Evolutionary conservation across 169 alveolate genomes (phyloP).

Genomic region (Plasmodium chabaudi): DNA sequence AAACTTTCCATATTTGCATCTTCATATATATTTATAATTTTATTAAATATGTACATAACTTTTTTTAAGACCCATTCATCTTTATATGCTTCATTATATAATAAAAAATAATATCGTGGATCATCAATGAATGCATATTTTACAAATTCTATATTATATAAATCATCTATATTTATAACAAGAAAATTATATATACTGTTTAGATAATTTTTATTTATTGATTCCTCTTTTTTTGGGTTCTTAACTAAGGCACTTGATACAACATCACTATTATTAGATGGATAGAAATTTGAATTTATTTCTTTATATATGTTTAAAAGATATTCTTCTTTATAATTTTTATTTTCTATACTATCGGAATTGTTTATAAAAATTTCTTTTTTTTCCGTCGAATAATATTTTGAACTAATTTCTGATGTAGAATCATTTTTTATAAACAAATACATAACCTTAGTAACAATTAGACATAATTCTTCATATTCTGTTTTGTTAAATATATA

Average conservation of each 20-base stretch:
- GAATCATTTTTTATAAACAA: neutral
- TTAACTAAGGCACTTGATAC: neutral
- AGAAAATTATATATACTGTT: constrained; percentile 28
- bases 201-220: neutral
- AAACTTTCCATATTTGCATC: no score
- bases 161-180: constrained; percentile 40
- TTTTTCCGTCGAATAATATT: neutral
- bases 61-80: constrained; percentile 21
- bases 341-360: neutral
- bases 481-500: constrained; percentile 12
- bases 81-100: constrained; percentile 24
- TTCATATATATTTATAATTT: neutral
- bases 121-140: constrained; percentile 8
- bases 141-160: constrained; percentile 26
- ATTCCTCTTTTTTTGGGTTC: neutral
- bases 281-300: no score
- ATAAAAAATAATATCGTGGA: constrained; percentile 15
- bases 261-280: neutral
- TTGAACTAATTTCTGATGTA: neutral
- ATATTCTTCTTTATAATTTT: neutral
- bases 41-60: constrained; percentile 17
- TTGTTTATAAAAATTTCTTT: no score
- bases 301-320: no score
- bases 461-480: constrained; percentile 30
- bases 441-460: constrained; percentile 11